Percentiles rank a stretch among this genome's conserved stretches.
Conservation (phyloP, 805 yeast species). For the Lipomyces yamadae region DNA sequence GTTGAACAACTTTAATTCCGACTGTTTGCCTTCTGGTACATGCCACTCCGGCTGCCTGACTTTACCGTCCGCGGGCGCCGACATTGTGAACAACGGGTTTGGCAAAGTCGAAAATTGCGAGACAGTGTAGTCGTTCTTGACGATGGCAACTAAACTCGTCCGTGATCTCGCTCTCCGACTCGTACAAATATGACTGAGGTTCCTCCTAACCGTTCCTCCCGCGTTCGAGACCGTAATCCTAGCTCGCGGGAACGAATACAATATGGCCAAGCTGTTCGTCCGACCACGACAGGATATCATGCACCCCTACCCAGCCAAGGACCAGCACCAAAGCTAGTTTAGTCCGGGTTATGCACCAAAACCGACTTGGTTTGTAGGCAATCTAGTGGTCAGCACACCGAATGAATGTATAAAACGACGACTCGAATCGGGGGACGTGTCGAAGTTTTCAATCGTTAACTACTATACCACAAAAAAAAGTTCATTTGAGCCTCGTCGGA, state of each 20-base stretch:
- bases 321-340: neutral
- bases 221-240: neutral
- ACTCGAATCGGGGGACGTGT: no score
- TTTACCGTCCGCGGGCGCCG: neutral
- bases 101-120: neutral
- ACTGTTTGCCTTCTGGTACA: conserved; percentile 45
- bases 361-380: neutral
- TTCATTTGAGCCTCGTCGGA: no score
- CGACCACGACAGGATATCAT: neutral
- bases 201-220: neutral
- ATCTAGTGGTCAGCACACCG: no score
- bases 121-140: neutral
- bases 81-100: neutral
- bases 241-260: neutral
- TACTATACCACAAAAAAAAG: no score
- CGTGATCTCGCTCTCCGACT: neutral
- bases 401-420: no score
- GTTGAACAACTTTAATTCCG: conserved; percentile 31
- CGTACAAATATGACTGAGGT: neutral
- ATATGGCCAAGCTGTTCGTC: neutral
- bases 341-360: neutral
- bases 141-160: neutral
- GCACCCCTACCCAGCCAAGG: neutral
- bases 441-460: no score
- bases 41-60: conserved; percentile 59